These are phyloP conservation scores for Solanum tacnaense DNA, from an alignment of 257 asterid genomes.

Conservation along the genomic window DNA sequence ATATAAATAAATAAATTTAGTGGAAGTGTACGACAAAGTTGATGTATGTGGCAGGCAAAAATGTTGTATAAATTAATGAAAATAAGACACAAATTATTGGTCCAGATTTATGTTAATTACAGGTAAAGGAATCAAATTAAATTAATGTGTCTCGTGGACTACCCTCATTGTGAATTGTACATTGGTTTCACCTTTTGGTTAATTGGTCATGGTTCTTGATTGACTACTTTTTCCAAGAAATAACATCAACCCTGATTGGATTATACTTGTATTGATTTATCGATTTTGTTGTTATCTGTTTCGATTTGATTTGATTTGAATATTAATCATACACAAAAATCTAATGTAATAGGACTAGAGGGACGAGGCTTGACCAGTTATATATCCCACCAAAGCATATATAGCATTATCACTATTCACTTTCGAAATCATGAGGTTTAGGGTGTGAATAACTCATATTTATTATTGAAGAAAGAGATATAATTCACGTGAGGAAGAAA, in stretches of 20 bases:
- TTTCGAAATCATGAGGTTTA: neutral
- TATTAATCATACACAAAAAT: no score
- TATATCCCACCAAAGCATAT: neutral
- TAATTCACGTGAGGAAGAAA: no score
- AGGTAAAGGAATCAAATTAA: neutral
- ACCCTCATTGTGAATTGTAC: neutral
- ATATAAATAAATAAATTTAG: neutral
- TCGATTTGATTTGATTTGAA: neutral
- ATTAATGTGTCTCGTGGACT: neutral
- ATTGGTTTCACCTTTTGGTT: neutral
- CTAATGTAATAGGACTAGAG: neutral
- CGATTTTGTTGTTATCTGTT: no score
- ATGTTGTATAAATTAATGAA: neutral
- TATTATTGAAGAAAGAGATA: neutral
- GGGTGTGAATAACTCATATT: neutral
- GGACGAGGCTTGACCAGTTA: neutral
- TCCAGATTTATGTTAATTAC: neutral
- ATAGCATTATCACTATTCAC: neutral
- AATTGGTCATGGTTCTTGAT: neutral
- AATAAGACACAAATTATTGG: neutral
- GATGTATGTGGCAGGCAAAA: neutral
- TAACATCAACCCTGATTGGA: neutral
- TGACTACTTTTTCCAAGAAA: neutral
- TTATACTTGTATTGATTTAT: neutral
- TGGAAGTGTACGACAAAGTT: neutral